Conservation (phyloP, 306 rosid species). For the Lathyrus sativus region DNA sequence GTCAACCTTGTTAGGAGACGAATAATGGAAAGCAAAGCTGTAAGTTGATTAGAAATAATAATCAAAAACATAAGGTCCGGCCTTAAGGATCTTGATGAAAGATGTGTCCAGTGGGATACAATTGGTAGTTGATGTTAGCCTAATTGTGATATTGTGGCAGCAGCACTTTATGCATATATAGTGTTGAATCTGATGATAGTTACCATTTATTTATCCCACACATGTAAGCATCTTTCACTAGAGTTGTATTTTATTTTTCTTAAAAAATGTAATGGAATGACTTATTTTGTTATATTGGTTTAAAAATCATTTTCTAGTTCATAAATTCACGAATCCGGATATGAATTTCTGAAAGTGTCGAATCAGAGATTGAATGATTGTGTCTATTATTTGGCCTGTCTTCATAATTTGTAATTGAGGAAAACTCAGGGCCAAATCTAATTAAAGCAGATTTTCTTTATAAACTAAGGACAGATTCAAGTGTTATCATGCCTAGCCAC, state of each 20-base stretch:
- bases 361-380: background rate
- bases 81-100: conserved; percentile 42
- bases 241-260: conserved; percentile 40
- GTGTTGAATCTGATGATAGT: conserved; percentile 42
- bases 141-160: conserved; percentile 34
- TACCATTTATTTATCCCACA: conserved; percentile 36
- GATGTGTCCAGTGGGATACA: conserved; percentile 43
- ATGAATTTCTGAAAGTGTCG: background rate
- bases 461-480: no score
- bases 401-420: no score
- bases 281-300: conserved; percentile 34
- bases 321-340: background rate
- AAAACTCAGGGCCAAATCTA: no score
- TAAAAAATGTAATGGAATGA: conserved; percentile 36
- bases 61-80: conserved; percentile 37
- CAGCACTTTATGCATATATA: conserved; percentile 24
- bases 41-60: conserved; percentile 44
- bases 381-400: no score
- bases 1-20: conserved; percentile 64
- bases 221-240: conserved; percentile 39
- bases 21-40: conserved; percentile 43
- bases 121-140: conserved; percentile 36
- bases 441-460: no score
- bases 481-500: no score
- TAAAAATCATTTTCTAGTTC: background rate